Percentiles rank a stretch among this genome's conserved stretches.
Conservation (phyloP, 306 rosid genomes). For the Elaeagnus macrophylla region DNA sequence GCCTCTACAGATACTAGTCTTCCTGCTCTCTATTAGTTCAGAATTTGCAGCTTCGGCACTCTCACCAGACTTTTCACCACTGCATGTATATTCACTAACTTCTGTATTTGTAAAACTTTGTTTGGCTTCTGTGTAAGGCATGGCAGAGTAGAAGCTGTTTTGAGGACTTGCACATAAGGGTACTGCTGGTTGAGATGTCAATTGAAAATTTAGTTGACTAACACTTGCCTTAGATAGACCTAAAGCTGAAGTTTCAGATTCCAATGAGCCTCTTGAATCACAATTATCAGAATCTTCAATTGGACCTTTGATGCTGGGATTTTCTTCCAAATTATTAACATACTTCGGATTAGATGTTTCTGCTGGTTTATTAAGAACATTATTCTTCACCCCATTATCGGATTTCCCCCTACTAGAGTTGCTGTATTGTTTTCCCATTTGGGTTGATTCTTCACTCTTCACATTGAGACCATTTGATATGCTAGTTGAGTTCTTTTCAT, state of each 20-base stretch:
- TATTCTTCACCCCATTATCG: conserved; percentile 16
- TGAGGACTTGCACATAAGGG: conserved; percentile 63
- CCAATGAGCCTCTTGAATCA: conserved; percentile 27
- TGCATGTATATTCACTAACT: conserved; percentile 58
- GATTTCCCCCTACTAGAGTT: conserved; percentile 24
- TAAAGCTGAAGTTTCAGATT: conserved; percentile 29
- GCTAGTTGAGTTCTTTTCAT: too few species aligned
- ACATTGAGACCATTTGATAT: neutral
- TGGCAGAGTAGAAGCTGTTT: conserved; percentile 61
- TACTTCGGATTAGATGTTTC: conserved; percentile 36
- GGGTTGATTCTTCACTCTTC: conserved; percentile 20
- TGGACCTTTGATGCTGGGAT: conserved; percentile 28
- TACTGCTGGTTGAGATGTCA: conserved; percentile 31
- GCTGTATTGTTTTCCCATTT: too few species aligned
- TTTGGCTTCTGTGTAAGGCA: conserved; percentile 71
- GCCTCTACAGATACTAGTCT: conserved; percentile 73
- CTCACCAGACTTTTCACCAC: conserved; percentile 61
- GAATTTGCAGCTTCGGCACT: conserved; percentile 50
- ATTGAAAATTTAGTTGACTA: conserved; percentile 28
- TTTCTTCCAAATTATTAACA: conserved; percentile 27
- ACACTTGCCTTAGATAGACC: conserved; percentile 32
- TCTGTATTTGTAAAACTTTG: conserved; percentile 74
- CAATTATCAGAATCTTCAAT: conserved; percentile 25
- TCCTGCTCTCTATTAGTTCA: conserved; percentile 66
- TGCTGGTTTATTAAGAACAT: conserved; percentile 22